A percentile compares a stretch with the other conserved stretches of the same genome.
These are phyloP conservation scores for Colletotrichum sp. DNA, from an alignment of 2,329 filamentous ascomycete species.

Conservation along the genomic window DNA sequence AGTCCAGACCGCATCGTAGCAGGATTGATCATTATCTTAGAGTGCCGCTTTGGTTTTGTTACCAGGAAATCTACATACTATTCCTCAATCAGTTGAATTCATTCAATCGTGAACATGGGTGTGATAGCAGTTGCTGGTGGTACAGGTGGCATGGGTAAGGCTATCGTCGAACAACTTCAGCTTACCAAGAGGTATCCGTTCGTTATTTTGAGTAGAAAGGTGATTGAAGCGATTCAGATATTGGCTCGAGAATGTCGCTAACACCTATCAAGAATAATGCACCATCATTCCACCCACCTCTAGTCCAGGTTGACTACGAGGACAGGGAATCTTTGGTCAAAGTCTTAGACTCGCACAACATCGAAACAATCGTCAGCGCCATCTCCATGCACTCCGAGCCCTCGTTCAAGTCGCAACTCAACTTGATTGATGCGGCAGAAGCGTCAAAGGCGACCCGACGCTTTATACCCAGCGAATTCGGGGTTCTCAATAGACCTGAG, in stretches of 20 bases:
- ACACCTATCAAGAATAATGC: neutral
- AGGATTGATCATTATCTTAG: neutral
- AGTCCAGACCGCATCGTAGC: neutral
- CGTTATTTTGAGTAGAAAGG: slow-evolving; percentile 32
- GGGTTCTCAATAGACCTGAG: slow-evolving; percentile 25
- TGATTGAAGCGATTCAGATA: neutral
- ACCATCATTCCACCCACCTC: slow-evolving; percentile 16
- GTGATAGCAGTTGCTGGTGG: slow-evolving; percentile 49
- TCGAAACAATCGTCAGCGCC: slow-evolving; percentile 50
- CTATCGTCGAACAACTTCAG: slow-evolving; percentile 47
- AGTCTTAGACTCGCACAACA: slow-evolving; percentile 35
- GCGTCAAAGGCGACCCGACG: slow-evolving; percentile 38
- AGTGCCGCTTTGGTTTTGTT: too few relatives aligned
- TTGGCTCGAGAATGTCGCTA: neutral
- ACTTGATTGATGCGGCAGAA: slow-evolving; percentile 48
- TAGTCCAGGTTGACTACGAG: slow-evolving; percentile 31
- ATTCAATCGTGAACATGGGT: neutral
- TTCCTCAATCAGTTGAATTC: neutral
- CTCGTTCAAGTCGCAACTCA: slow-evolving; percentile 30
- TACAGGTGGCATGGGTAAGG: slow-evolving; percentile 45
- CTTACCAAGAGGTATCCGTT: slow-evolving; percentile 37
- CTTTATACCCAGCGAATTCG: slow-evolving; percentile 49
- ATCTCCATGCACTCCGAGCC: slow-evolving; percentile 31
- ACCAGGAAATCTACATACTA: neutral
- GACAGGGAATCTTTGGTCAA: slow-evolving; percentile 23